Evolutionary conservation across 768 basidiomycete species (phyloP).

Genomic region (Suillus alpinus): DNA sequence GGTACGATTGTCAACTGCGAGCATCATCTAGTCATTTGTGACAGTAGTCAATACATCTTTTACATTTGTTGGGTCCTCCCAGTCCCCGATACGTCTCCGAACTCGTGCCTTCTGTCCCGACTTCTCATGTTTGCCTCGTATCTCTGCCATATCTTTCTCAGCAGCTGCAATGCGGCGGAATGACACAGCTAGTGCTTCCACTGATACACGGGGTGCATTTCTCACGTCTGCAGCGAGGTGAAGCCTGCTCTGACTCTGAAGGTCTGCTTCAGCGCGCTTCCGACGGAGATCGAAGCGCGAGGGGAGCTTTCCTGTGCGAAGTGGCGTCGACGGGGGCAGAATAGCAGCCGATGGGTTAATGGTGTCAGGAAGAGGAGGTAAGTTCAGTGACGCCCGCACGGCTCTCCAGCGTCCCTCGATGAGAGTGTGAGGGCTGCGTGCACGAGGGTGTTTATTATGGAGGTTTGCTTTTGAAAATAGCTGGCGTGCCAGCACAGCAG

Average conservation of each 20-base stretch:
- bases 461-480: constrained; percentile 1
- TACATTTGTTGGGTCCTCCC: constrained; percentile 1
- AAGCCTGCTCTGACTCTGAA: constrained; percentile 15
- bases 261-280: constrained; percentile 12
- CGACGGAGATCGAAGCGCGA: constrained; percentile 24
- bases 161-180: constrained; percentile 3
- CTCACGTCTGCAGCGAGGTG: constrained; percentile 23
- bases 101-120: constrained; percentile 3
- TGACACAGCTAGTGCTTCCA: constrained; percentile 7
- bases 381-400: constrained; percentile 29
- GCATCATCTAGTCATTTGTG: constrained; percentile 1
- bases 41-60: constrained; percentile 4
- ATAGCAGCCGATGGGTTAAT: constrained; percentile 5
- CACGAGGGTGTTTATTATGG: background rate
- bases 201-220: constrained; percentile 4
- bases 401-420: constrained; percentile 33
- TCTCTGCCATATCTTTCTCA: constrained; percentile 6
- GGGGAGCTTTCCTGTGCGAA: constrained; percentile 8
- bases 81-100: background rate
- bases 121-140: constrained; percentile 1
- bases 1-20: background rate
- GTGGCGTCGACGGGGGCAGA: background rate
- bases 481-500: constrained; percentile 18
- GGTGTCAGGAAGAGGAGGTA: constrained; percentile 23
- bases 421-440: background rate